Percentiles rank a stretch among this genome's conserved stretches.
phyloP scores from a whole-genome alignment of 2,329 filamentous ascomycete genomes.

The Fusarium nodosum region DNA sequence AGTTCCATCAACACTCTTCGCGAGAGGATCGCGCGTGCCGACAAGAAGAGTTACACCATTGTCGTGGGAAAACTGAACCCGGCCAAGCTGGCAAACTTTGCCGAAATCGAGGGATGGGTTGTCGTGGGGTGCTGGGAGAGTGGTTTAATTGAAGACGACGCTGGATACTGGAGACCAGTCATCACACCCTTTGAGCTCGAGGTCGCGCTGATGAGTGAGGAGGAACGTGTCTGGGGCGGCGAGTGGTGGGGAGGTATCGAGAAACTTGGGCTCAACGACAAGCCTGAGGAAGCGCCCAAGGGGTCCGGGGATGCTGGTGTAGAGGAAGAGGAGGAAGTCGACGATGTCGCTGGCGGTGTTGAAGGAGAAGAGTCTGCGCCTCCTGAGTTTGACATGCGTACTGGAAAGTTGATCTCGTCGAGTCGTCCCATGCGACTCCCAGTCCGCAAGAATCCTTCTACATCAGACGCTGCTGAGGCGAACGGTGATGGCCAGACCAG shows the following conservation, averaged over 20 bases:
- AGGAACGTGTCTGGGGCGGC: slow-evolving; percentile 84
- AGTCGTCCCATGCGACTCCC: slow-evolving; percentile 78
- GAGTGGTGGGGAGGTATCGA: slow-evolving; percentile 92
- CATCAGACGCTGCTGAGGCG: slow-evolving; percentile 14
- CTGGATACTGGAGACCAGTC: slow-evolving; percentile 86
- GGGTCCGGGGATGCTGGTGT: slow-evolving; percentile 23
- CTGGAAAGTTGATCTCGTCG: slow-evolving; percentile 83
- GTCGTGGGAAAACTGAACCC: slow-evolving; percentile 97
- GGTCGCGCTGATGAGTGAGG: slow-evolving; percentile 80
- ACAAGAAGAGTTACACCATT: slow-evolving; percentile 96
- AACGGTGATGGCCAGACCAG: not conserved
- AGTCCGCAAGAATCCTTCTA: slow-evolving; percentile 44
- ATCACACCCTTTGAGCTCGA: slow-evolving; percentile 96
- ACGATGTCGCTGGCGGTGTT: slow-evolving; percentile 60
- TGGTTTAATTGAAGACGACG: slow-evolving; percentile 85
- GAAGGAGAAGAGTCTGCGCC: slow-evolving; percentile 80
- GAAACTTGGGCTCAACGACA: slow-evolving; percentile 66
- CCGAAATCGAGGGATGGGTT: slow-evolving; percentile 95
- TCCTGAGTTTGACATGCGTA: slow-evolving; percentile 92
- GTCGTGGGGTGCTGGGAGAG: slow-evolving; percentile 99
- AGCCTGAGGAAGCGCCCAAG: slow-evolving; percentile 42
- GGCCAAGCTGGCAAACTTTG: slow-evolving; percentile 96
- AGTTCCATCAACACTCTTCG: slow-evolving; percentile 81
- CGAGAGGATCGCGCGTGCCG: slow-evolving; percentile 78
- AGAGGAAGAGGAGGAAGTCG: slow-evolving; percentile 38